Evolutionary conservation across 306 rosid genomes (phyloP).

Genomic region (Prunus mume): DNA sequence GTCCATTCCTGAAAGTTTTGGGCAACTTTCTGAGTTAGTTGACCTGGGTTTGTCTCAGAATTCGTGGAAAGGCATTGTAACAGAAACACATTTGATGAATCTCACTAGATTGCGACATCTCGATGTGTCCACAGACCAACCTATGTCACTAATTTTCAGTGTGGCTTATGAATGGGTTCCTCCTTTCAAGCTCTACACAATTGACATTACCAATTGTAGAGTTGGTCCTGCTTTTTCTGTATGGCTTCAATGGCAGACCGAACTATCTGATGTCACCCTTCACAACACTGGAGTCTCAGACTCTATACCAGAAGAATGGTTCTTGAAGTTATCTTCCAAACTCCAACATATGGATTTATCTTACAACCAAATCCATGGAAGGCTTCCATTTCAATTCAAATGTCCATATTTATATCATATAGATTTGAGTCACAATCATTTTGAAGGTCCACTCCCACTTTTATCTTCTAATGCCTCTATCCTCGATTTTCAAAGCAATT

Average conservation of each 20-base stretch:
- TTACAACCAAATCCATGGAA: background rate
- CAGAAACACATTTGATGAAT: background rate
- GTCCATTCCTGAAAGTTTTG: background rate
- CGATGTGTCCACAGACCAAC: background rate
- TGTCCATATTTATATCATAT: background rate
- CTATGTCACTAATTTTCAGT: background rate
- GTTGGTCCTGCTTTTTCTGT: background rate
- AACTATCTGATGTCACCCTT: background rate
- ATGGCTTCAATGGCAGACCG: background rate
- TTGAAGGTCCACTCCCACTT: background rate
- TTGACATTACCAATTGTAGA: background rate
- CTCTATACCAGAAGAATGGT: background rate
- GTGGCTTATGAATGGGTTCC: background rate
- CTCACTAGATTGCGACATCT: background rate
- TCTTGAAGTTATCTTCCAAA: background rate
- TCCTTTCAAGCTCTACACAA: background rate
- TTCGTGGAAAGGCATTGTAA: background rate
- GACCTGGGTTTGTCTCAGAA: background rate
- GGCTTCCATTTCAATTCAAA: background rate
- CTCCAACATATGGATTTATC: background rate
- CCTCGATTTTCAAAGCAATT: background rate
- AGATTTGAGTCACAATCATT: background rate
- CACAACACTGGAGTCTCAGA: background rate
- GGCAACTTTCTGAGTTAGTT: conserved; percentile 1
- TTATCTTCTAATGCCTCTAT: background rate